phyloP scores from a whole-genome alignment of 345 rosid genomes.

The Cardamine occulta region DNA sequence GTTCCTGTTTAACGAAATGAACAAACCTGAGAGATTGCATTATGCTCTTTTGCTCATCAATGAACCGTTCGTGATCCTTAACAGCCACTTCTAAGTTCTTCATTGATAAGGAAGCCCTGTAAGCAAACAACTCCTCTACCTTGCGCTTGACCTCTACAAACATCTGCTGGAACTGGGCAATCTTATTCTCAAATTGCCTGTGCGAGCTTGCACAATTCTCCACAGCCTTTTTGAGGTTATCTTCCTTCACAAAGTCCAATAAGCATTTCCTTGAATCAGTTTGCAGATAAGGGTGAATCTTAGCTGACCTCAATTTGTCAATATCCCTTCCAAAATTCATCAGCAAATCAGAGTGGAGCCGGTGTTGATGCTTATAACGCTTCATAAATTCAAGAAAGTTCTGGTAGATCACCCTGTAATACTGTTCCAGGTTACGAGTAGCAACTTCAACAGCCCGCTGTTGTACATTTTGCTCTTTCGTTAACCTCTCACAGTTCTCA shows the following conservation, averaged over 20 bases:
- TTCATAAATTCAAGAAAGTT: conserved; percentile 81
- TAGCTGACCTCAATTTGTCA: conserved; percentile 72
- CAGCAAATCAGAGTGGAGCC: conserved; percentile 74
- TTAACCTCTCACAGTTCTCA: conserved; percentile 69
- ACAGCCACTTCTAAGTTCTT: conserved; percentile 65
- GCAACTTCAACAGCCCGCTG: conserved; percentile 88
- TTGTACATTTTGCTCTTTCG: conserved; percentile 86
- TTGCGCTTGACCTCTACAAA: conserved; percentile 71
- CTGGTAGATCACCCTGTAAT: conserved; percentile 73
- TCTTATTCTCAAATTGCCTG: conserved; percentile 90
- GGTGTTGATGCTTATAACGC: conserved; percentile 78
- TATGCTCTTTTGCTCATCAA: conserved; percentile 81
- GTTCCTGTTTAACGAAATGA: conserved; percentile 19
- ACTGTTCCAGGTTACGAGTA: conserved; percentile 81
- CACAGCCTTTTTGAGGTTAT: conserved; percentile 65
- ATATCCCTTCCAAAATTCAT: conserved; percentile 72
- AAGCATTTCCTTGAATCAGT: conserved; percentile 57
- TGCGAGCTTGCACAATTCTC: conserved; percentile 76
- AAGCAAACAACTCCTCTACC: conserved; percentile 74
- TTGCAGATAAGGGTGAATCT: conserved; percentile 81
- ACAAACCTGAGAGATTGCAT: conserved; percentile 96
- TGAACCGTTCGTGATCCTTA: conserved; percentile 66
- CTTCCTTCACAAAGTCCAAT: conserved; percentile 90
- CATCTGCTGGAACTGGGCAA: conserved; percentile 77
- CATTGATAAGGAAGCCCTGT: conserved; percentile 53